Percentiles rank a stretch among this genome's conserved stretches.
These are phyloP conservation scores for Alternaria brassicae DNA, from an alignment of 2,329 filamentous ascomycete species.

Conservation along the genomic window DNA sequence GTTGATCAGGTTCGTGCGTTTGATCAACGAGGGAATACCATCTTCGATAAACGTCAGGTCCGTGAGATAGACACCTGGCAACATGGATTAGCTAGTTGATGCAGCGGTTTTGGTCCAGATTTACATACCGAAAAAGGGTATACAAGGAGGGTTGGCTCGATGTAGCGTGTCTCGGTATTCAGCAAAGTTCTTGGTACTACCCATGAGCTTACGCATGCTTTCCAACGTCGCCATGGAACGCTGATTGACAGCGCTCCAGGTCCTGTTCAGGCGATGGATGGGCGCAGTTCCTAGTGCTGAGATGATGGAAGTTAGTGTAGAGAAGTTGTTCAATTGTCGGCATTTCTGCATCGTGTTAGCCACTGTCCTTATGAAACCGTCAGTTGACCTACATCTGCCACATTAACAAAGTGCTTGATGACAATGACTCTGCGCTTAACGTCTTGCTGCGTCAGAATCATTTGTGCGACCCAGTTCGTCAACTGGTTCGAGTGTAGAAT, in stretches of 20 bases:
- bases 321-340: slow-evolving; percentile 92
- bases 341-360: slow-evolving; percentile 74
- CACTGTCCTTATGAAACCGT: neutral
- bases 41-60: slow-evolving; percentile 99
- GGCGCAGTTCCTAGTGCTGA: slow-evolving; percentile 93
- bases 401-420: slow-evolving; percentile 96
- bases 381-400: slow-evolving; percentile 79
- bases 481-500: slow-evolving; percentile 98
- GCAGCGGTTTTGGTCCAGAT: neutral
- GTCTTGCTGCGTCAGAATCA: slow-evolving; percentile 94
- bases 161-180: slow-evolving; percentile 95
- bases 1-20: slow-evolving; percentile 96
- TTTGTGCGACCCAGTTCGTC: slow-evolving; percentile 99
- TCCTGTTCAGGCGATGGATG: slow-evolving; percentile 90
- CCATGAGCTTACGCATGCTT: slow-evolving; percentile 93
- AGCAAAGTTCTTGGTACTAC: slow-evolving; percentile 96
- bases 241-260: slow-evolving; percentile 91
- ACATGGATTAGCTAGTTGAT: neutral
- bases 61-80: slow-evolving; percentile 87
- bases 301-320: slow-evolving; percentile 95
- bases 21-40: slow-evolving; percentile 93
- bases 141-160: slow-evolving; percentile 92
- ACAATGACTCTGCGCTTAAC: slow-evolving; percentile 96
- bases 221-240: slow-evolving; percentile 82
- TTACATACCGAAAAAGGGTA: slow-evolving; percentile 89